Conservation (phyloP, 179 eudicot species). For the Spinacia oleracea region DNA sequence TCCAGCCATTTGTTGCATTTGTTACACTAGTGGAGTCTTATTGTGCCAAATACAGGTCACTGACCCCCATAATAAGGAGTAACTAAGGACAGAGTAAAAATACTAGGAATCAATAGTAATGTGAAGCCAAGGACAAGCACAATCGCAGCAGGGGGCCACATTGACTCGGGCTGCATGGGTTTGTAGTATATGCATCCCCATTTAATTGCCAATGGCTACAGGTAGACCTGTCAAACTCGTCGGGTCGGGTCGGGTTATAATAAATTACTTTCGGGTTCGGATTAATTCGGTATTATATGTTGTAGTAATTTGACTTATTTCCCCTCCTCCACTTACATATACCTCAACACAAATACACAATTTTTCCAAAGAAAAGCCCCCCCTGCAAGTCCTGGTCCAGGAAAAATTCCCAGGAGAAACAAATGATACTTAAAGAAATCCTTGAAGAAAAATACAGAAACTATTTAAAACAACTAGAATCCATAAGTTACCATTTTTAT, state of each 20-base stretch:
- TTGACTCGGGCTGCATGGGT: not conserved
- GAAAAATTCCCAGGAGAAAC: no score
- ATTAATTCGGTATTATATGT: no score
- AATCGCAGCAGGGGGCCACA: not conserved
- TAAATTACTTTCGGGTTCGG: no score
- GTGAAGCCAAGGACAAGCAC: not conserved
- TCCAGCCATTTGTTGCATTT: constrained; percentile 4
- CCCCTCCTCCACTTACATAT: not conserved
- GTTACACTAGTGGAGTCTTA: not conserved
- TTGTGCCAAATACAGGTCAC: not conserved
- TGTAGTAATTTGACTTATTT: no score
- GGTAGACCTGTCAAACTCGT: no score
- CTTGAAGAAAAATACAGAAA: no score
- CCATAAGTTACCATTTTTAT: no score
- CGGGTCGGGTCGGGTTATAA: no score
- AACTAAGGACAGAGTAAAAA: not conserved
- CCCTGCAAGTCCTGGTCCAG: not conserved
- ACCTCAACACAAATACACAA: not conserved
- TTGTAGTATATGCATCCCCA: no score
- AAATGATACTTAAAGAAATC: no score
- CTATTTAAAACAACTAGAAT: no score
- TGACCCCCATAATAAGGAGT: not conserved
- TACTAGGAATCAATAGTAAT: not conserved
- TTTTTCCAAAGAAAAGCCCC: not conserved
- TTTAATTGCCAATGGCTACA: not conserved